A percentile compares a stretch with the other conserved stretches of the same genome.
Conservation (phyloP, 139 green algal genomes). For the Coelastrella sp. region DNA sequence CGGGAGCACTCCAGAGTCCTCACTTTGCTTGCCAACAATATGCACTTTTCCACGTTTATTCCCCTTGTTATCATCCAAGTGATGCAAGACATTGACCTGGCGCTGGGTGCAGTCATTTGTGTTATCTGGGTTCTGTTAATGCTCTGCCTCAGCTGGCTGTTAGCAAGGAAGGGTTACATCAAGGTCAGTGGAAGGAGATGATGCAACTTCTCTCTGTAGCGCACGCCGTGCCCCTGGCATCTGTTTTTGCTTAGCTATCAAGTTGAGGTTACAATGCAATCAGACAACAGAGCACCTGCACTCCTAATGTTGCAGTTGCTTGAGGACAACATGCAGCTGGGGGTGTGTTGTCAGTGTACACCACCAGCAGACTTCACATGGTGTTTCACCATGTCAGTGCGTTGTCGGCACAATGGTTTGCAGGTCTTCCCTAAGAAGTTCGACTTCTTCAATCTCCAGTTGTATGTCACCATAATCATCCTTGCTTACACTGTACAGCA, state of each 20-base stretch:
- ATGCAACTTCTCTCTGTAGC: too few relatives aligned
- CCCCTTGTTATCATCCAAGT: constrained; percentile 23
- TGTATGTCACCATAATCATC: constrained; percentile 22
- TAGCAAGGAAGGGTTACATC: neutral
- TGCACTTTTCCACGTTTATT: constrained; percentile 11
- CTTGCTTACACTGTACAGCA: neutral
- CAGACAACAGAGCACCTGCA: neutral
- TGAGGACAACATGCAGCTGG: too few relatives aligned
- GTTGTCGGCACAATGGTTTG: neutral
- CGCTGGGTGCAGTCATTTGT: neutral
- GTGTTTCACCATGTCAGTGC: neutral
- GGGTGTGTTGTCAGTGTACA: neutral
- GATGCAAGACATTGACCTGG: constrained; percentile 22
- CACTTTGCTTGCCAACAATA: neutral
- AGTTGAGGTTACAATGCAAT: too few relatives aligned
- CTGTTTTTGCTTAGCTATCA: too few relatives aligned
- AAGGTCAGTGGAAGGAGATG: neutral
- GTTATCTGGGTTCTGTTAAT: neutral
- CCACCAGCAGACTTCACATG: neutral
- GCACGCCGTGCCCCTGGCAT: too few relatives aligned
- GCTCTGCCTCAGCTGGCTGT: neutral
- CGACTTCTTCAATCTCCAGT: constrained; percentile 23
- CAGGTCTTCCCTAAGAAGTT: constrained; percentile 33
- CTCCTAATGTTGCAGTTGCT: neutral
- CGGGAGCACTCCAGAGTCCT: neutral